Evolutionary conservation across 106 monocot genomes (phyloP).

Genomic region (Posidonia australis): DNA sequence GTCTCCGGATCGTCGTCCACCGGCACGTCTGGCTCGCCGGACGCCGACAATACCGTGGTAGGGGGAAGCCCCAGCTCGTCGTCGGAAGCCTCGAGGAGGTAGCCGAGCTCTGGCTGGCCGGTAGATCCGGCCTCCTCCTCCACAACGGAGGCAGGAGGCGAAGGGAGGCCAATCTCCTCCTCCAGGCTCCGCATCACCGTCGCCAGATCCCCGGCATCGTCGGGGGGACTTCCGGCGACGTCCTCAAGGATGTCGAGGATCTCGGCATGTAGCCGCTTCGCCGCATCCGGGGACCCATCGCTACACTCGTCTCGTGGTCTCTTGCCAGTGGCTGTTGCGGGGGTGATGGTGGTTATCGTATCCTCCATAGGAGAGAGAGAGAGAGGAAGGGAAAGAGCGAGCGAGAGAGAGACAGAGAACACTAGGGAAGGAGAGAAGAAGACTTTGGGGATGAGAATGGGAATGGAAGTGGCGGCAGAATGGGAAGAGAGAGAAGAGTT

Average conservation of each 20-base stretch:
- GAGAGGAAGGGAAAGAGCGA: neutral
- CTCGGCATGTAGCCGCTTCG: conserved; percentile 1
- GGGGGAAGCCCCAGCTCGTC: conserved; percentile 13
- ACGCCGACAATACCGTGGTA: neutral
- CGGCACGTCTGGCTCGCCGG: neutral
- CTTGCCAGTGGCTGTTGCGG: neutral
- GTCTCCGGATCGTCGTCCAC: neutral
- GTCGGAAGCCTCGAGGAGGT: conserved; percentile 9
- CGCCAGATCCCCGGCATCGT: neutral
- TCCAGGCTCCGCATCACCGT: conserved; percentile 8
- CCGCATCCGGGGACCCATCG: neutral
- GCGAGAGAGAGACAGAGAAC: neutral
- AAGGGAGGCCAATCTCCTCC: conserved; percentile 3
- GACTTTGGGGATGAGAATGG: neutral
- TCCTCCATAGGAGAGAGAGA: neutral
- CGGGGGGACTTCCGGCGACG: neutral
- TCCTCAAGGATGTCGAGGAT: conserved; percentile 7
- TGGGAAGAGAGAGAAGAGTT: too few relatives aligned
- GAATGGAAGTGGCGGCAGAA: neutral
- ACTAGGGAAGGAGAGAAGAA: too few relatives aligned
- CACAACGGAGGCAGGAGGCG: neutral
- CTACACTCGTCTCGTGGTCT: neutral
- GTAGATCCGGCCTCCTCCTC: neutral
- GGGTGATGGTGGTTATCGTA: neutral
- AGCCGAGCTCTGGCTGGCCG: conserved; percentile 8